Base-by-base conservation (phyloP, 805 yeast genomes). In the Blastobotrys peoriensis region DNA sequence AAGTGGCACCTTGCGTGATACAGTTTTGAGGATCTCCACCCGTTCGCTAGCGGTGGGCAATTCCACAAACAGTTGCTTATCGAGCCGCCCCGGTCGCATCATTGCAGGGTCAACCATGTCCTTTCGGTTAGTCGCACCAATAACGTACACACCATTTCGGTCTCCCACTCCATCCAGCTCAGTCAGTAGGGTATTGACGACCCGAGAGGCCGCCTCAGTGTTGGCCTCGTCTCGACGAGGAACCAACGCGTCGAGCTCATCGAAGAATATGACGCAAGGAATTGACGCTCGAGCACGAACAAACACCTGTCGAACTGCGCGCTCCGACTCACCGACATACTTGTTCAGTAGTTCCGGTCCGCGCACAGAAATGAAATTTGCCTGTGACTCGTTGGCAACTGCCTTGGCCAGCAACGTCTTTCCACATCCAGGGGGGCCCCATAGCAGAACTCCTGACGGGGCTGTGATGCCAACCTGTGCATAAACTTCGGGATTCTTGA, bases 341-440 rank as follows among this genome's bases (percentile, higher is more conserved):
- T 91, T 91, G 61, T 93, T 91, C 55, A 91, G 71, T 36, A 93
- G 67, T 62, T 93, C 98, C 0, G 98, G 98, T 1, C 98, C 98
- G 51, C 94, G 83, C 25, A 93, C 88, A 8, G 96, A 85, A 33
- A 93, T 93, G 64, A 93, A 93, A 61, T 93, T 93, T 9, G 98
- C 98, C 43, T 94, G 75, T 0, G 96, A 87, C 64, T 93, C 98
- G 61, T 91, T 91, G 8, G 98, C 98, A 2, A 93, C 98, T 2
- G 98, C 98, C 59, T 93, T 93, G 1, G 98, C 98, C 22, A 93
- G 70, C 40, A 93, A 70, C 0, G 98, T 93, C 61, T 93, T 93
- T 74, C 98, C 98, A 68, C 98, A 93, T 30, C 98, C 98, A 2
- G 98, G 98, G 1, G 98, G 98, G 0, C 98, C 98, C 98, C 98